Conservation (phyloP, 2,329 filamentous ascomycete species). For the Passalora sequoiae region DNA sequence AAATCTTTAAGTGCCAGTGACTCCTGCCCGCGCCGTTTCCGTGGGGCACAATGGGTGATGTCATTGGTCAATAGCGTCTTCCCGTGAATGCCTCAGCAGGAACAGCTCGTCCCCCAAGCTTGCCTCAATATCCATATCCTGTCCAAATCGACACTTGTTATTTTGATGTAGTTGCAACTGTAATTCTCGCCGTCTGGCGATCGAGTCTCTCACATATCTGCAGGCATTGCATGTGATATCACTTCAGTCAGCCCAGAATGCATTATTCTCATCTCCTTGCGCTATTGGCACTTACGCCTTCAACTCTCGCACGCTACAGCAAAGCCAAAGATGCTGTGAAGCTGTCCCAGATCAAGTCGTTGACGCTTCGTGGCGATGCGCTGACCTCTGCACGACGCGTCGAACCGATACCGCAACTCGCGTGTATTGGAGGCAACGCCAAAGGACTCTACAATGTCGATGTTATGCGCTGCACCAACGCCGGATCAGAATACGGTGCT, state of each 20-base stretch:
- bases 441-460: slow-evolving; percentile 66
- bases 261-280: slow-evolving; percentile 9
- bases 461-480: slow-evolving; percentile 83
- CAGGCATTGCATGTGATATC: not conserved
- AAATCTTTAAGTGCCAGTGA: slow-evolving; percentile 5
- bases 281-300: slow-evolving; percentile 11
- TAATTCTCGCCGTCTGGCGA: not conserved
- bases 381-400: slow-evolving; percentile 73
- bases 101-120: too few relatives aligned
- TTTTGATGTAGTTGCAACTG: not conserved
- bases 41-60: too few relatives aligned
- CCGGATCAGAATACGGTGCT: slow-evolving; percentile 69
- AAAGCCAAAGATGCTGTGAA: slow-evolving; percentile 38
- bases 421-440: slow-evolving; percentile 63
- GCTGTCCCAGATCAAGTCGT: slow-evolving; percentile 64
- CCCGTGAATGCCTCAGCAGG: too few relatives aligned
- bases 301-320: slow-evolving; percentile 9
- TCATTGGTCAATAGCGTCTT: too few relatives aligned
- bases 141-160: slow-evolving; percentile 1
- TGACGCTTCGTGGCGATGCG: slow-evolving; percentile 67
- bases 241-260: too few relatives aligned
- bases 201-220: not conserved
- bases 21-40: slow-evolving; percentile 1
- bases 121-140: too few relatives aligned
- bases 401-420: slow-evolving; percentile 65